A percentile compares a stretch with the other conserved stretches of the same genome.
phyloP scores from a whole-genome alignment of 1,284 basidiomycete genomes.

The Vanrija humicola region DNA sequence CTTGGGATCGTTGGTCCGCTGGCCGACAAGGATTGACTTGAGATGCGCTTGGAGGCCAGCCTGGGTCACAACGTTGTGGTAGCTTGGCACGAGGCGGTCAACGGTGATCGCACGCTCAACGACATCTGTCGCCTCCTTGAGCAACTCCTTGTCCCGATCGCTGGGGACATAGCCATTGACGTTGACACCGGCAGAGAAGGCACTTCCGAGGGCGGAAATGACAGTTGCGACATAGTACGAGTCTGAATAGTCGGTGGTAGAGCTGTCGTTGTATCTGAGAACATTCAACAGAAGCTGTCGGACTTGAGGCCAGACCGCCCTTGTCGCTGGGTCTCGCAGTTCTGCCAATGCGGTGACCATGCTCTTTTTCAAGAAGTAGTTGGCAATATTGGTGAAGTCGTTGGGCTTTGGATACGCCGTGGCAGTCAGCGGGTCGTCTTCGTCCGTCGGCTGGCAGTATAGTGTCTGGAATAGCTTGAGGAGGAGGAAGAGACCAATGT shows the following conservation, averaged over 20 bases:
- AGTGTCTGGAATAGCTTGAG: conserved; percentile 88
- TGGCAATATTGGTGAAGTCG: conserved; percentile 83
- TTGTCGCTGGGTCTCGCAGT: conserved; percentile 31
- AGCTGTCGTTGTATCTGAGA: conserved; percentile 91
- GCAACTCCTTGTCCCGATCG: conserved; percentile 45
- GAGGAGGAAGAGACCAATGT: conserved; percentile 86
- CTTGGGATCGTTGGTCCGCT: conserved; percentile 75
- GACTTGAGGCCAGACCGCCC: conserved; percentile 68
- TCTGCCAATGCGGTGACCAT: conserved; percentile 36
- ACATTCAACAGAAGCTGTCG: conserved; percentile 87
- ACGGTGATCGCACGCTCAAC: conserved; percentile 89
- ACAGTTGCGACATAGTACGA: conserved; percentile 85
- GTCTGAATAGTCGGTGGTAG: conserved; percentile 85
- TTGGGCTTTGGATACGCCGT: conserved; percentile 87
- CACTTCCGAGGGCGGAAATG: conserved; percentile 69
- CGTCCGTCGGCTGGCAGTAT: conserved; percentile 83
- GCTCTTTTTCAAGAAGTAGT: conserved; percentile 86
- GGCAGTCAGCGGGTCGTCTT: conserved; percentile 75
- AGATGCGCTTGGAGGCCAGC: conserved; percentile 84
- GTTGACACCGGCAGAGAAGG: conserved; percentile 31
- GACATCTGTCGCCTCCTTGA: conserved; percentile 69
- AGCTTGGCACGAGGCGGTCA: conserved; percentile 91
- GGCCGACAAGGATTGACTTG: conserved; percentile 70
- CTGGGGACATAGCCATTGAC: conserved; percentile 4
- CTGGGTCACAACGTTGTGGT: conserved; percentile 88